phyloP scores from a whole-genome alignment of 805 yeast species.

The Metahyphopichia silvanorum region DNA sequence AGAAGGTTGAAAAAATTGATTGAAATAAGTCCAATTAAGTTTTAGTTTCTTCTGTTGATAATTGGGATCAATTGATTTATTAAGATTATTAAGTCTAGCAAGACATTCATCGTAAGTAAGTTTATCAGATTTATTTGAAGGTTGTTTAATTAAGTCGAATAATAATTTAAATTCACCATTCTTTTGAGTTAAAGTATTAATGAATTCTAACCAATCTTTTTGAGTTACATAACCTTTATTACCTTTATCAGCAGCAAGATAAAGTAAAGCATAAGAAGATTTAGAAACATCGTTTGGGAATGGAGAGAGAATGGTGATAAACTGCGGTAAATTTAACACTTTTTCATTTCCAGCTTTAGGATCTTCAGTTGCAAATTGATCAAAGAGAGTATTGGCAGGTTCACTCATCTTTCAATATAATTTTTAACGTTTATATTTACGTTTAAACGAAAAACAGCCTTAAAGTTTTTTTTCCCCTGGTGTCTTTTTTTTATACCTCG shows the following conservation, averaged over 20 bases:
- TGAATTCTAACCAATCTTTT: conserved; percentile 73
- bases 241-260: conserved; percentile 73
- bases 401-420: too few species aligned
- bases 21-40: conserved; percentile 42
- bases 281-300: conserved; percentile 38
- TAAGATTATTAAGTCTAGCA: conserved; percentile 30
- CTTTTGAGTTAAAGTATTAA: conserved; percentile 40
- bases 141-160: conserved; percentile 17
- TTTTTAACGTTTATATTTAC: too few species aligned
- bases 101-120: conserved; percentile 35
- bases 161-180: conserved; percentile 30
- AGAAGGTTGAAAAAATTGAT: conserved; percentile 36
- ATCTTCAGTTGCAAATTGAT: conserved; percentile 33
- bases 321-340: conserved; percentile 32
- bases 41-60: conserved; percentile 40
- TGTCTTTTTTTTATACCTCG: too few species aligned
- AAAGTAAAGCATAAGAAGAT: conserved; percentile 52
- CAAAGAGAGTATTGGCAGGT: conserved; percentile 33
- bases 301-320: conserved; percentile 37
- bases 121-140: conserved; percentile 10
- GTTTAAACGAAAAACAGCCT: too few species aligned
- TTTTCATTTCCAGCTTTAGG: conserved; percentile 15
- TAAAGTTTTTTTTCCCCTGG: too few species aligned
- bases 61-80: conserved; percentile 37
- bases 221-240: conserved; percentile 65